A percentile compares a stretch with the other conserved stretches of the same genome.
Conservation (phyloP, 768 basidiomycete genomes). For the Termitomyces sp. region DNA sequence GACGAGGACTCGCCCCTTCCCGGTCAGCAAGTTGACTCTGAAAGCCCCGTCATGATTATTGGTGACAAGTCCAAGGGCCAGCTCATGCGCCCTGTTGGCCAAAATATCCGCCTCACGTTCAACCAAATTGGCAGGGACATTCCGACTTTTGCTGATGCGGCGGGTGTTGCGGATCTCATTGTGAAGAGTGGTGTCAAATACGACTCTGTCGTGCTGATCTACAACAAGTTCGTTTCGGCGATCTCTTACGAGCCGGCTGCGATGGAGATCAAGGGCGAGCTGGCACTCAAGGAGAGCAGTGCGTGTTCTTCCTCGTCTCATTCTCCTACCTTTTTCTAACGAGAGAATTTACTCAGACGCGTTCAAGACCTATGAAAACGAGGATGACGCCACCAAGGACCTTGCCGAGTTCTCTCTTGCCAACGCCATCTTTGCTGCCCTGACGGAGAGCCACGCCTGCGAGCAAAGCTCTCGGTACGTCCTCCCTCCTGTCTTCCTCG, state of each 20-base stretch:
- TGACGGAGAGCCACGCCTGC: slow-evolving; percentile 93
- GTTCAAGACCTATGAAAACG: slow-evolving; percentile 96
- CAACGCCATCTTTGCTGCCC: slow-evolving; percentile 92
- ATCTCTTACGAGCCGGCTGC: slow-evolving; percentile 82
- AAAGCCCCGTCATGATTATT: slow-evolving; percentile 77
- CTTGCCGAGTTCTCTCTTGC: slow-evolving; percentile 93
- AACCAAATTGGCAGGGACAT: slow-evolving; percentile 98
- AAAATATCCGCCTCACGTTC: slow-evolving; percentile 81
- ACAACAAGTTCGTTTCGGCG: slow-evolving; percentile 86
- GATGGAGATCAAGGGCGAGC: slow-evolving; percentile 77
- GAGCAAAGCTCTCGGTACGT: slow-evolving; percentile 86
- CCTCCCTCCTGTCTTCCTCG: not conserved
- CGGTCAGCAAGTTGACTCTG: slow-evolving; percentile 44
- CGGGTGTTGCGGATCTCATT: slow-evolving; percentile 90
- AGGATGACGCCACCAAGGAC: slow-evolving; percentile 93
- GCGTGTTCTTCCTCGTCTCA: slow-evolving; percentile 24
- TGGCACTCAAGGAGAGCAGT: slow-evolving; percentile 78
- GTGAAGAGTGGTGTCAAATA: slow-evolving; percentile 79
- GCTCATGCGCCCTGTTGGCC: slow-evolving; percentile 58
- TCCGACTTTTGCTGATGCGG: slow-evolving; percentile 95
- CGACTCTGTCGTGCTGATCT: slow-evolving; percentile 76
- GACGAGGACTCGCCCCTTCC: slow-evolving; percentile 46
- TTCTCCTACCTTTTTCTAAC: not conserved
- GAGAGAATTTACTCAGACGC: slow-evolving; percentile 44
- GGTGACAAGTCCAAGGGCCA: slow-evolving; percentile 98